Percentiles rank a stretch among this genome's conserved stretches.
phyloP scores from a whole-genome alignment of 2,329 filamentous ascomycete genomes.

The Monosporascus cannonballus region DNA sequence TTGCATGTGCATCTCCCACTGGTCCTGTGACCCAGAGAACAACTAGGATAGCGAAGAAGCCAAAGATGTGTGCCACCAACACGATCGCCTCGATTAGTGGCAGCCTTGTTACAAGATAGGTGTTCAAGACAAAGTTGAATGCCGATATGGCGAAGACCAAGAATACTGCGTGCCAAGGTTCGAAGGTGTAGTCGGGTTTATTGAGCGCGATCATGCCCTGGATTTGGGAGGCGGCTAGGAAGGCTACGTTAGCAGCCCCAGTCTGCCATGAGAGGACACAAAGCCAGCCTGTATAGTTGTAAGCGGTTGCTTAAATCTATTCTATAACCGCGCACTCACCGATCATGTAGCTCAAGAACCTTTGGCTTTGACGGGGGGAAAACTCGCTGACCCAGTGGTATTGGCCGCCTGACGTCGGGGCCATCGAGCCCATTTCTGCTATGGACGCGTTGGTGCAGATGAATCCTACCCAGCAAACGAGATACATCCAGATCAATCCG shows the following conservation, averaged over 20 bases:
- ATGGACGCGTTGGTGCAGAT: constrained; percentile 34
- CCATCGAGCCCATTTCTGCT: constrained; percentile 45
- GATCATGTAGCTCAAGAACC: constrained; percentile 45
- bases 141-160: constrained; percentile 35
- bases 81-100: constrained; percentile 37
- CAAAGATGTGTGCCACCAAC: constrained; percentile 36
- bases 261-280: constrained; percentile 40
- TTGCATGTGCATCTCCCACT: constrained; percentile 14
- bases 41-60: constrained; percentile 37
- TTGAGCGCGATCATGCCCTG: too few relatives aligned
- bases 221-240: too few relatives aligned
- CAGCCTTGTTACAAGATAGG: constrained; percentile 30
- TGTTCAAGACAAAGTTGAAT: constrained; percentile 38
- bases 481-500: constrained; percentile 39
- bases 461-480: constrained; percentile 33
- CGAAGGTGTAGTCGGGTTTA: constrained; percentile 6
- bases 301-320: too few relatives aligned
- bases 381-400: constrained; percentile 51
- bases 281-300: constrained; percentile 31
- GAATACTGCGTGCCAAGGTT: constrained; percentile 38
- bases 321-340: too few relatives aligned
- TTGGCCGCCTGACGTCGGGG: too few relatives aligned
- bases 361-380: constrained; percentile 38
- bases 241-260: constrained; percentile 19
- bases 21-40: constrained; percentile 31